These are phyloP conservation scores for Aspergillus sp. DNA, from an alignment of 2,329 filamentous ascomycete genomes.

Conservation along the genomic window DNA sequence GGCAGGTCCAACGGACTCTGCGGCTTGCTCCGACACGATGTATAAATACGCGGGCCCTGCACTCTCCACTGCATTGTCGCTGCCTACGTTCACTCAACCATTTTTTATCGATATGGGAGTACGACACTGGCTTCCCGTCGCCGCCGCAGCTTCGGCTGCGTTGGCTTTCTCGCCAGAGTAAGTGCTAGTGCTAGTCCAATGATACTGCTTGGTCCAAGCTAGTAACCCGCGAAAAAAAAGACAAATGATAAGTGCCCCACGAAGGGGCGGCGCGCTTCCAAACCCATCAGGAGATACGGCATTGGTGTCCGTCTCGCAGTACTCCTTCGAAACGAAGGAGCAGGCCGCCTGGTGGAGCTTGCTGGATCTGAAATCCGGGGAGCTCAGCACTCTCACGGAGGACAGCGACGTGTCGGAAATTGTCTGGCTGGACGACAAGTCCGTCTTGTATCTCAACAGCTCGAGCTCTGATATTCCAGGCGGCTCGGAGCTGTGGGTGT, in stretches of 20 bases:
- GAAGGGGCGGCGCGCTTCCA: slow-evolving; percentile 27
- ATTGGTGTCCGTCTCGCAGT: slow-evolving; percentile 55
- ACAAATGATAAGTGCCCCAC: slow-evolving; percentile 28
- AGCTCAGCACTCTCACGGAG: slow-evolving; percentile 57
- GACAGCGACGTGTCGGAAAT: slow-evolving; percentile 59
- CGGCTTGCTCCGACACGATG: too few species aligned
- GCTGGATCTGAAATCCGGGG: slow-evolving; percentile 58
- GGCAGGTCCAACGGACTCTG: too few species aligned
- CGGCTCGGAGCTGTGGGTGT: slow-evolving; percentile 31
- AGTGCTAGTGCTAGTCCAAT: slow-evolving; percentile 18
- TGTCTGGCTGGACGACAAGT: slow-evolving; percentile 61
- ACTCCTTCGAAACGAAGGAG: slow-evolving; percentile 67
- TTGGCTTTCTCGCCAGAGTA: slow-evolving; percentile 22
- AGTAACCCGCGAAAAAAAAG: slow-evolving; percentile 14
- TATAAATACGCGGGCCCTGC: too few species aligned
- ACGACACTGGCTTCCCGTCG: slow-evolving; percentile 16
- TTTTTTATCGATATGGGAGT: slow-evolving; percentile 13
- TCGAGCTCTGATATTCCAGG: slow-evolving; percentile 33
- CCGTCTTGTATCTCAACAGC: slow-evolving; percentile 48
- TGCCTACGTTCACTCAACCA: too few species aligned
- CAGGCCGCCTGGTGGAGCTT: slow-evolving; percentile 56
- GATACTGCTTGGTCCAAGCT: too few species aligned
- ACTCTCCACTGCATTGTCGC: too few species aligned
- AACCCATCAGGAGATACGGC: slow-evolving; percentile 36
- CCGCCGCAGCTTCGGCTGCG: slow-evolving; percentile 13